Conservation (phyloP, 352 stramenopile genomes). For the Phytophthora fragariae region DNA sequence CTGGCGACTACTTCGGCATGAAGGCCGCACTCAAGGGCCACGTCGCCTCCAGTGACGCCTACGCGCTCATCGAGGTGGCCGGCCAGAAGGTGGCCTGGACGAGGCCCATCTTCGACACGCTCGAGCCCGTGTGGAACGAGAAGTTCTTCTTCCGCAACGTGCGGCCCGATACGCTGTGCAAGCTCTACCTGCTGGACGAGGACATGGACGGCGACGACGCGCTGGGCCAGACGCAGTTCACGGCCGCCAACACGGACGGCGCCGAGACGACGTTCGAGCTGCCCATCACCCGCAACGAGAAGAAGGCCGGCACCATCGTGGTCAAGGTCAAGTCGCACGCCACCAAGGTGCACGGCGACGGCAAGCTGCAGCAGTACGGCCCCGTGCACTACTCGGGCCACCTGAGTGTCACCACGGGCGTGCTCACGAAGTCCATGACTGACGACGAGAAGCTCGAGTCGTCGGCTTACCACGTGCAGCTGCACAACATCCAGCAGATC, state of each 20-base stretch:
- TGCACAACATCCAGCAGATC: constrained; percentile 37
- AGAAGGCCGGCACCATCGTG: constrained; percentile 28
- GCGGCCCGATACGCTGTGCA: constrained; percentile 34
- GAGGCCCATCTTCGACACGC: constrained; percentile 38
- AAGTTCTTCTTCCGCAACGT: constrained; percentile 50
- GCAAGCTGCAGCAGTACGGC: constrained; percentile 30
- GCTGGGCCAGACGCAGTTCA: constrained; percentile 42
- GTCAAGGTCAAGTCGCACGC: constrained; percentile 39
- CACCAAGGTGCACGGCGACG: constrained; percentile 2
- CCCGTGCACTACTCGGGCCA: constrained; percentile 48
- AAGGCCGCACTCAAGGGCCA: constrained; percentile 27
- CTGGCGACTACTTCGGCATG: constrained; percentile 21
- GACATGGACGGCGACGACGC: constrained; percentile 44
- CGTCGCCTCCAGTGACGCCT: constrained; percentile 33
- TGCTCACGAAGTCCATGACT: constrained; percentile 35
- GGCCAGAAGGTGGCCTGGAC: constrained; percentile 44
- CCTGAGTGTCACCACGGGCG: constrained; percentile 28
- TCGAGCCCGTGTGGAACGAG: constrained; percentile 45
- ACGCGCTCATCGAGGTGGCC: constrained; percentile 32
- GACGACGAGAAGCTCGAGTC: constrained; percentile 36
- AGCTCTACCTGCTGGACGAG: constrained; percentile 46
- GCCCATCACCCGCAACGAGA: constrained; percentile 27
- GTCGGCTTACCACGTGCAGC: constrained; percentile 35
- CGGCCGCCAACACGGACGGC: constrained; percentile 34
- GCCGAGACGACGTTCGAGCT: constrained; percentile 39